Percentiles rank a stretch among this genome's conserved stretches.
These are phyloP conservation scores for Mortierella sp. DNA, from an alignment of 371 early-diverging fungal genomes.

Conservation along the genomic window DNA sequence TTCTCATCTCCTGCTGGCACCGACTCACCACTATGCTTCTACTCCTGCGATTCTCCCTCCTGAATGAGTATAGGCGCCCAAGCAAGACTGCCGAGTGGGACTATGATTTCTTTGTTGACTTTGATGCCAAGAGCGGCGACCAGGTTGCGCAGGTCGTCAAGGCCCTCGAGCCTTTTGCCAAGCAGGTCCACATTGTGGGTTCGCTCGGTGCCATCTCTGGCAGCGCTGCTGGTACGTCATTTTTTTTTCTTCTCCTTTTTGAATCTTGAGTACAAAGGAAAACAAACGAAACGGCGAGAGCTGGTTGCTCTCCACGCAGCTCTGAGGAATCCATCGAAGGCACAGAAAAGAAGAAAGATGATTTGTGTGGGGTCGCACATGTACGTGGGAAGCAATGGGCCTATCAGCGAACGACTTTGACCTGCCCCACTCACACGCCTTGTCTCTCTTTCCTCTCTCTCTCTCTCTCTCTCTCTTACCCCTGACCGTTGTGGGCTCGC, in stretches of 20 bases:
- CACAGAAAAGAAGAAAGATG: constrained; percentile 4
- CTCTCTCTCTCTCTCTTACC: no score
- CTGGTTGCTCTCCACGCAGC: no score
- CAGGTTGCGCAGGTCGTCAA: constrained; percentile 70
- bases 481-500: neutral
- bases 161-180: constrained; percentile 67
- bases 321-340: no score
- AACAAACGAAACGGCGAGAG: neutral
- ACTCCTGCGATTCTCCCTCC: no score
- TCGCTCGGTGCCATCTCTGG: constrained; percentile 32
- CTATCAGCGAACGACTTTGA: constrained; percentile 13
- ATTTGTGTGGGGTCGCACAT: neutral
- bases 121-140: constrained; percentile 67
- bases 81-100: constrained; percentile 79
- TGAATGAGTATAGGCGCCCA: constrained; percentile 80
- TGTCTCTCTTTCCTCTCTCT: no score
- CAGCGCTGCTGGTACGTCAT: constrained; percentile 17
- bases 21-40: constrained; percentile 1
- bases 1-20: neutral
- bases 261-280: neutral
- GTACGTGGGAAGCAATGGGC: constrained; percentile 4
- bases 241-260: constrained; percentile 10
- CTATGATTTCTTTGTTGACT: constrained; percentile 95
- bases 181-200: constrained; percentile 71
- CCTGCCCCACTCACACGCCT: no score